Conservation (phyloP, 108 stramenopile genomes). For the Nitzschia sp. region DNA sequence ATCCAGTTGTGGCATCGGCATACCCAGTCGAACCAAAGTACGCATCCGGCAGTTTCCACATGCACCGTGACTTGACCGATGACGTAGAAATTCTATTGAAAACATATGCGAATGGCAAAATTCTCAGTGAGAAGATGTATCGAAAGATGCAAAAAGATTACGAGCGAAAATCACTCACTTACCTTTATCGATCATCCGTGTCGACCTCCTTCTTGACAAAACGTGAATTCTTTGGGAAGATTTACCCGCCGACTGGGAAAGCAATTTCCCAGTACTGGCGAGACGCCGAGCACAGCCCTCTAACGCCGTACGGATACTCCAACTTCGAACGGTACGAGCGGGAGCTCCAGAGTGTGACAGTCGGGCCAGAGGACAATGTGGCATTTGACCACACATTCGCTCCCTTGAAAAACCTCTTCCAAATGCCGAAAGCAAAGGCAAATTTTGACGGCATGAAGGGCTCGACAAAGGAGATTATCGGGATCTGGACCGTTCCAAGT, state of each 20-base stretch:
- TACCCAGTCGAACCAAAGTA: not conserved
- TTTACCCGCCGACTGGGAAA: not conserved
- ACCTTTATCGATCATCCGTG: not conserved
- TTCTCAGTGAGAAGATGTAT: not conserved
- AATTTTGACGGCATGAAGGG: not conserved
- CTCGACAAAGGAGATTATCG: not conserved
- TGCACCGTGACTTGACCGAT: not conserved
- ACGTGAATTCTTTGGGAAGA: not conserved
- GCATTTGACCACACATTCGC: slow-evolving; percentile 8
- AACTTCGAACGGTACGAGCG: not conserved
- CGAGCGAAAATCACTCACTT: not conserved
- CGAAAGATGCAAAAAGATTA: not conserved
- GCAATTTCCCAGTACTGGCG: not conserved
- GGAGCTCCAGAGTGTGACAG: not conserved
- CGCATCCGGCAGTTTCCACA: not conserved
- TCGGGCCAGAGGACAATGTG: not conserved
- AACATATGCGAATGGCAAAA: not conserved
- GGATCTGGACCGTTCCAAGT: not conserved
- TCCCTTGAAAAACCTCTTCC: not conserved
- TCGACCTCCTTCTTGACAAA: not conserved
- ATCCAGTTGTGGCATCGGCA: not conserved
- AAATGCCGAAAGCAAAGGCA: not conserved
- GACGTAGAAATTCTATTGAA: not conserved
- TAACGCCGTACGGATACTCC: slow-evolving; percentile 2
- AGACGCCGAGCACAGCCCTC: not conserved